Base-by-base conservation (phyloP, 306 rosid genomes). In the Prinsepia uniflora region DNA sequence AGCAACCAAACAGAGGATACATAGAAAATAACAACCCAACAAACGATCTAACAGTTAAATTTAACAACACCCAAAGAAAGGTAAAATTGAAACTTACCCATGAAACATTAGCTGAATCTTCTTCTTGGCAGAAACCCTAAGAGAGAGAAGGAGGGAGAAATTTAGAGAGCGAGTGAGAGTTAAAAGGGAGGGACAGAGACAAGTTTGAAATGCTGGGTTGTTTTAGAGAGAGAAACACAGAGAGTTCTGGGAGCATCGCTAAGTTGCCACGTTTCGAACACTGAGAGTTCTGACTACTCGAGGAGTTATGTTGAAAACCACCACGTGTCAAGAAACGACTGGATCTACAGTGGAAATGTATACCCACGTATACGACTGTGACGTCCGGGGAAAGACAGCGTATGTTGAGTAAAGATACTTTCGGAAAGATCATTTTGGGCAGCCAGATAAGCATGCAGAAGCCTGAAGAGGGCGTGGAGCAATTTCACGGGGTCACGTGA, bases 111-210 rank as follows among this genome's bases (percentile, higher is more conserved):
- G 80, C 63, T 69, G 76, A 80, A 42, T 48, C 46, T 40, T 76
- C 69, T 39, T 11, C 60, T 11, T 65, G 76, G 68, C 34, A 41
- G 81, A 77, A 85, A 83, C 86, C 90, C 86, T 81, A 76, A 55
- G 79, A 67, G 84, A 75, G 83, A 76, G 79, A 22, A 46, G 20
- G 68, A 40, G 24, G 41, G 71, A 78, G 48, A 61, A 68, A 50
- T 40, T 5, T 41, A 13, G 76, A 72, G 83, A 79, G 52, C 15
- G 40, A 10, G 78, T 43, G 77, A 46, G 63, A 24, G n/a, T 57
- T 71, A 67, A 78, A 72, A 78, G 69, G 71, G 77, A 78, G 86
- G 81, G 81, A 80, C 80, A 69, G 70, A 61, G 13, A 44, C 1
- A 61, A 30, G 82, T 84, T 88, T 84, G 89, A 88, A 81, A 75